Evolutionary conservation across 2,329 filamentous ascomycete species (phyloP), one percentile per base, ranked within the genome.

Genomic region (Sarocladium kiliense): DNA sequence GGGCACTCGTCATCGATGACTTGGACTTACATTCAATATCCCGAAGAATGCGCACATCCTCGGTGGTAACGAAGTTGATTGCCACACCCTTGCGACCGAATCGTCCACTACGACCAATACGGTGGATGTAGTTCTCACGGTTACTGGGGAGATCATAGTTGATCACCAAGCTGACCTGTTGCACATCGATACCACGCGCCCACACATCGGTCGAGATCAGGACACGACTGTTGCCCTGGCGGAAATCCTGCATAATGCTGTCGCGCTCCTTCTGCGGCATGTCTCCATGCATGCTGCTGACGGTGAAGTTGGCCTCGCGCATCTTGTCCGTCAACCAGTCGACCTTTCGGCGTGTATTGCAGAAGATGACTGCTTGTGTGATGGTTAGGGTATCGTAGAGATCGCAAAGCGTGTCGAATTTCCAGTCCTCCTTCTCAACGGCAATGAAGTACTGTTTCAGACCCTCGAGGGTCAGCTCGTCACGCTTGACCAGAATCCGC

Each of bases 311-410:
- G 65, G 91, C 91, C 71, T 97, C 94, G 60, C 91, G 89, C 90
- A 99, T 96, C 81, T 99, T 99, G 76, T 99, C 94, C 3, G 94
- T 97, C 58, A 99, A 78, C 94, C 94, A 99, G 72, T 99, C 94
- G 54, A 99, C 94, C 88, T 99, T 99, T 72, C 94, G 86, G 62
- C 94, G 87, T 6, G 94, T 99, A 75, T 99, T 99, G 82, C 94
- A 99, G 81, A 99, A 99, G 71, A 99, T 99, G 71, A 99, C 94
- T 45, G 94, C 94, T 76, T 97, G 94, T 16, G 94, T 97, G 68
- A 99, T 97, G 55, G 94, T 99, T 44, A 99, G 82, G 12, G 94
- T 97, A 71, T 99, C 94, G 80, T 99, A 99, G 56, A 99, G 86
- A 76, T 99, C 94, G 73, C 91, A 97, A 3, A 99, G 85, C 2